Base-by-base conservation (phyloP, 306 rosid species). In the Mucuna pruriens region DNA sequence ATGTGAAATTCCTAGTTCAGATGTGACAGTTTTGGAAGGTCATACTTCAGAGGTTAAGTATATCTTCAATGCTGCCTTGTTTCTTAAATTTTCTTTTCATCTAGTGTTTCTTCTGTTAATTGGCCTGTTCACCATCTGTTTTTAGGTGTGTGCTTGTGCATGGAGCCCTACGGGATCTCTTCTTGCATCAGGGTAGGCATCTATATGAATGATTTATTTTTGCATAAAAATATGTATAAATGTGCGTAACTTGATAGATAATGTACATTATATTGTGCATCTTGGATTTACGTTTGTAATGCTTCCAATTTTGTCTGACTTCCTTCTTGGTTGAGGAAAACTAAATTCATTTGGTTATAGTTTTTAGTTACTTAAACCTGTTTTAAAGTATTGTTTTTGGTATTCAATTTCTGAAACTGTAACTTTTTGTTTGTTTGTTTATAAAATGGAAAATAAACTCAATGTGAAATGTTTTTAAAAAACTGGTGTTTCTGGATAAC, bases 71-170 rank as follows among this genome's bases (percentile, higher is more conserved):
- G 71, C 52, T 57, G 57, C 54, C 33, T 22, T 71, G 60, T 40
- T 51, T 68, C 38, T 5, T 38, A 64, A 62, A 8, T 68, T 71
- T 29, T 16, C 64, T 79, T 38, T 46, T 20, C 36, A 48, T 74
- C 61, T 36, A 42, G 71, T 52, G 58, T 69, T 74, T 85, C 23
- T 60, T 52, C 38, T 77, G 44, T 34, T 87, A 42, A 74, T 81
- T 46, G 49, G n/a, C 76, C 6, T 84, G 31, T 57, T 76, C 87
- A 62, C 75, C 57, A 71, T 84, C 73, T 68, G 16, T 87, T 80
- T 85, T 80, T 85, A 95, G 99, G 99, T 95, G 42, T 95, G 96
- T 85, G 92, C 98, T 84, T 93, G 99, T 85, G 97, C 99, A 55
- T 95, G 98, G 98, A 91, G 95, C 85, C 99, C 99, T 76, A 74